A percentile compares a stretch with the other conserved stretches of the same genome.
phyloP scores from a whole-genome alignment of 179 eudicot genomes.

The Silene coronaria region DNA sequence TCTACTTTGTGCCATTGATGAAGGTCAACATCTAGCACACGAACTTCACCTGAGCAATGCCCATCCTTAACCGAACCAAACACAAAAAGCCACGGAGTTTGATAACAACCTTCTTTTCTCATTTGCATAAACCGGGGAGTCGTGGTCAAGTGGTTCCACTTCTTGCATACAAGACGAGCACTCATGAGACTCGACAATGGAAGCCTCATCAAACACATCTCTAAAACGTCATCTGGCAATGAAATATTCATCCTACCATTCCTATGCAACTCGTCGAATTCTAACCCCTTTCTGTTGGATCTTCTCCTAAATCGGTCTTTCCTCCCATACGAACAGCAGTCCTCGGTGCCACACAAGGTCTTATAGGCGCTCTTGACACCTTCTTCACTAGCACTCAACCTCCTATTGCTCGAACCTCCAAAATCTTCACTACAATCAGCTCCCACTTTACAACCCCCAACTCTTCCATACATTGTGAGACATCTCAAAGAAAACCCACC shows the following conservation, averaged over 20 bases:
- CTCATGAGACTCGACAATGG: constrained; percentile 84
- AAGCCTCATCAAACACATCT: constrained; percentile 92
- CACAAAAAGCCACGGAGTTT: constrained; percentile 90
- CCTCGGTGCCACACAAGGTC: constrained; percentile 51
- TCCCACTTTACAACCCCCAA: constrained; percentile 93
- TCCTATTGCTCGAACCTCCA: constrained; percentile 45
- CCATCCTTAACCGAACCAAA: constrained; percentile 86
- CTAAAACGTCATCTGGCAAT: constrained; percentile 86
- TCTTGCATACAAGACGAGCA: constrained; percentile 92
- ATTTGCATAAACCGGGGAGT: constrained; percentile 74
- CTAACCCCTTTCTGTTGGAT: constrained; percentile 38
- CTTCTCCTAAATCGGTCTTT: constrained; percentile 66
- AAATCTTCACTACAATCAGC: constrained; percentile 69
- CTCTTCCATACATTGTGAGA: constrained; percentile 63
- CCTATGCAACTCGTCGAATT: constrained; percentile 30
- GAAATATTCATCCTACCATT: constrained; percentile 40
- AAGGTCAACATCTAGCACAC: constrained; percentile 70
- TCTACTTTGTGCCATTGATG: constrained; percentile 67
- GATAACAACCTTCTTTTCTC: constrained; percentile 63
- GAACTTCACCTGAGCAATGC: constrained; percentile 83
- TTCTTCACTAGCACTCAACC: constrained; percentile 59
- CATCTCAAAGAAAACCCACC: constrained; percentile 61
- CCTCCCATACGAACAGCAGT: constrained; percentile 72
- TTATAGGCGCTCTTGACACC: constrained; percentile 48
- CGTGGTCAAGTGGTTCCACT: constrained; percentile 71